phyloP scores from a whole-genome alignment of 768 basidiomycete genomes.

The Chalciporus chontae region DNA sequence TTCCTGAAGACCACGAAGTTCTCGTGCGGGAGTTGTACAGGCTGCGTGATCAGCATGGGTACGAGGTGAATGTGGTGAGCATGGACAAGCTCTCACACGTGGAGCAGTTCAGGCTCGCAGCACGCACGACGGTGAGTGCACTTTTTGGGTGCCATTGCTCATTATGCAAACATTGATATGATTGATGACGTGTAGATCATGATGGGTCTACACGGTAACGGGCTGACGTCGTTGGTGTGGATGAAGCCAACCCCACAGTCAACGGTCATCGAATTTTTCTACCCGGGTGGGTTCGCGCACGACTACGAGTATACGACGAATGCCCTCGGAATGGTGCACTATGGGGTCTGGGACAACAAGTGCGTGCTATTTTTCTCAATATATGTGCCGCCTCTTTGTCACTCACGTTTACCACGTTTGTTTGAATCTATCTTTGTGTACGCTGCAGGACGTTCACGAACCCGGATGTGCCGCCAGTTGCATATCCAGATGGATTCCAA shows the following conservation, averaged over 20 bases:
- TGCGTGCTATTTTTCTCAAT: conserved; percentile 28
- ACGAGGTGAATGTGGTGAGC: conserved; percentile 84
- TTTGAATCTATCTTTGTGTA: too few relatives aligned
- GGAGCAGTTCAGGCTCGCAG: conserved; percentile 80
- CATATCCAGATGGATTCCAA: conserved; percentile 87
- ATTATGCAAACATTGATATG: neutral
- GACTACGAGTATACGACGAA: conserved; percentile 82
- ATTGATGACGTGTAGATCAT: conserved; percentile 61
- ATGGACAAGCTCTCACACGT: conserved; percentile 77
- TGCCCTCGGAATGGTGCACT: conserved; percentile 81
- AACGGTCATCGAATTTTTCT: conserved; percentile 93
- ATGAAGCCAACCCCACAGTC: conserved; percentile 82
- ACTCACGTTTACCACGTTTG: neutral
- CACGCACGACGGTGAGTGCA: conserved; percentile 73
- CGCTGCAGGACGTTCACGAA: conserved; percentile 62
- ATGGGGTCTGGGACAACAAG: conserved; percentile 80
- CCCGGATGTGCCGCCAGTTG: conserved; percentile 62
- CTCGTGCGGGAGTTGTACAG: conserved; percentile 73
- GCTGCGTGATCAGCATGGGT: conserved; percentile 67
- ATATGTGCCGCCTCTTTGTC: neutral
- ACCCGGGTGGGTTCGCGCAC: conserved; percentile 75
- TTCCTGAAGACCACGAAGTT: conserved; percentile 68
- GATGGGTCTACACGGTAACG: conserved; percentile 95
- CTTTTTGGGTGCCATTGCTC: neutral
- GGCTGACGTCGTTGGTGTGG: conserved; percentile 84